Base-by-base conservation (phyloP, 257 asterid species). In the Mitragyna speciosa region DNA sequence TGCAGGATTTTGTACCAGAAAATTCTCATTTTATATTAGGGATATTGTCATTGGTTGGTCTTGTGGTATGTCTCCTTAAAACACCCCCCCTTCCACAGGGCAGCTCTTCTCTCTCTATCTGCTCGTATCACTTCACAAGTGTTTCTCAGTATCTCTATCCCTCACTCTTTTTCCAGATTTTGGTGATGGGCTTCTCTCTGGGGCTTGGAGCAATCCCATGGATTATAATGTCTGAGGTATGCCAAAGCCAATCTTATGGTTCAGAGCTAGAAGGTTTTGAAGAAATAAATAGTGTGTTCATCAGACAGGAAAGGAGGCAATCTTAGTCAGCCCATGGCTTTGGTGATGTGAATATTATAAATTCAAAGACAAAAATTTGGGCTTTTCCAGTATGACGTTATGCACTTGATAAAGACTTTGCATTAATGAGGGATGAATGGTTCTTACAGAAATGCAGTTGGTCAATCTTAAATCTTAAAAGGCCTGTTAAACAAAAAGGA, bases 211-310 rank as follows among this genome's bases (percentile, higher is more conserved):
- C 91, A 82, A 86, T 94, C 63, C 97, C 98, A 12, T 94, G 97
- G 97, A 78, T 94, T 77, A 92, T 92, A 82, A 92, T 94, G 98
- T 92, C 97, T 30, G 97, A 94, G 97, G 97, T 94, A 92, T 64
- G 83, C 31, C 45, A 64, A 45, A 69, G 56, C 54, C 16, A 28
- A 69, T 75, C 61, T 30, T 73, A 39, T 39, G 16, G 39, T 11
- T 75, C 20, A 30, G 2, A 17, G 17, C 49, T 24, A n/a, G 64
- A 31, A 36, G 36, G 39, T 31, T 58, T 17, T 56, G 9, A 54
- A 30, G 15, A 48, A 48, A 52, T 3, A 56, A 52, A 73, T n/a
- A 10, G 31, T 16, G 36, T 75, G 30, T 16, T 30, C 61, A n/a
- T n/a, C n/a, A 26, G 54, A 52, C 76, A 47, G 12, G 15, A 5